phyloP scores from a whole-genome alignment of 2,329 filamentous ascomycete species.

The Zopfia rhizophila region DNA sequence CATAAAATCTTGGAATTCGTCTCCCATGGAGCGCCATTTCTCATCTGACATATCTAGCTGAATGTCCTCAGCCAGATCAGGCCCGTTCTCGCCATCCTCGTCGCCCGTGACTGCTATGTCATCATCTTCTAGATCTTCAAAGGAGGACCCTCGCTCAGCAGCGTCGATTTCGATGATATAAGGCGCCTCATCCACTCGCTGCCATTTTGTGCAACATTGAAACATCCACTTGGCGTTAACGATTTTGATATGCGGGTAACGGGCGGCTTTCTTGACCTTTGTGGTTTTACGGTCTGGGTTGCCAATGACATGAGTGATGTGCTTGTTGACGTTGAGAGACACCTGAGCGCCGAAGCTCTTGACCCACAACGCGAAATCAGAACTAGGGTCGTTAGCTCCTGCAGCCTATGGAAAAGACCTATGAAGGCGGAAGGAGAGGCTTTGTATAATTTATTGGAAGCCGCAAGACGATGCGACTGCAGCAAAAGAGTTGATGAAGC shows the following conservation, averaged over 20 bases:
- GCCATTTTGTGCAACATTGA: conserved; percentile 86
- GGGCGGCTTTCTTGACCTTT: conserved; percentile 88
- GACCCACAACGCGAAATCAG: conserved; percentile 89
- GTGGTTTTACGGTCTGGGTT: conserved; percentile 79
- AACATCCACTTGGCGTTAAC: conserved; percentile 92
- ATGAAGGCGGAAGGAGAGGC: no score
- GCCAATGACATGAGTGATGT: conserved; percentile 76
- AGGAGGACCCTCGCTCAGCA: conserved; percentile 62
- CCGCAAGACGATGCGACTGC: no score
- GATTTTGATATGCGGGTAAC: conserved; percentile 84
- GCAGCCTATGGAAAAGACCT: no score
- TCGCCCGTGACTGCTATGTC: conserved; percentile 53
- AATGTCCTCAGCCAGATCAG: no score
- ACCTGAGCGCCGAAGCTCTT: conserved; percentile 84
- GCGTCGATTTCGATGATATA: conserved; percentile 83
- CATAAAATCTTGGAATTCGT: conserved; percentile 81
- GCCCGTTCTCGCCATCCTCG: conserved; percentile 42
- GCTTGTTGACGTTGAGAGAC: conserved; percentile 64
- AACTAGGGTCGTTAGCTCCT: conserved; percentile 50
- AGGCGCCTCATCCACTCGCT: conserved; percentile 77
- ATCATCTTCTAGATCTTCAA: conserved; percentile 56
- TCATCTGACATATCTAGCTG: conserved; percentile 38
- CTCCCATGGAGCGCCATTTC: conserved; percentile 65
- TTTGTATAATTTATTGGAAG: background rate
- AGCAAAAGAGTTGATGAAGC: no score